Base-by-base conservation (phyloP, 371 early-diverging fungal genomes). In the Smittium culicis region DNA sequence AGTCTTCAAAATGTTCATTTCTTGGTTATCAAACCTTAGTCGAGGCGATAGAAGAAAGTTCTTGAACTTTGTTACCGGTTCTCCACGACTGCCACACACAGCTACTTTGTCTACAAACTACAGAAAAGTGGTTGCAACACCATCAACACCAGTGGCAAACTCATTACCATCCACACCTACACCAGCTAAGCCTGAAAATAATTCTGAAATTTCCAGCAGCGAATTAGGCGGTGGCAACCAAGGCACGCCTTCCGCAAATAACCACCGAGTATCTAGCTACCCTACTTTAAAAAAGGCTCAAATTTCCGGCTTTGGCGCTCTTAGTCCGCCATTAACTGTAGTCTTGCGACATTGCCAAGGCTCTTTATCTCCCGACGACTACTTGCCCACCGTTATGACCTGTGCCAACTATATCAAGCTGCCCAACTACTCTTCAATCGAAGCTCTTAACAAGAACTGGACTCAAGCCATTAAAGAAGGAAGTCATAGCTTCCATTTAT, bases 331-430 rank as follows among this genome's bases (percentile, higher is more conserved):
- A 8, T 82, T 96, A 56, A 94, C 92, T 0, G 89, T 96, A 2
- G 95, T 94, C 1, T 80, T 61, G 27, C 28, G 66, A 25, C 66
- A 65, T 28, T 11, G 34, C 25, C 59, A 60, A 24, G 62, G 58
- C 55, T 82, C 85, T 0, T 71, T 85, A 35, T 79, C 74, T 28
- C 77, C 92, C 0, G 93, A 94, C 70, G 86, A 87, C 62, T 91
- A 88, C 66, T 72, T 96, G 68, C 97, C 95, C 8, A 87, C 87
- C 25, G 97, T 95, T 30, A 96, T 95, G 95, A 96, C 97, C 0
- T 96, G 97, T 72, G 90, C 86, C 45, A 93, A 96, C 67, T 93
- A 93, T 68, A 81, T 96, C 64, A 96, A 96, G 78, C 82, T 96
- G 74, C 95, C 94, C 17, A 85, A 85, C 25, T 96, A 94, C 72